These are phyloP conservation scores for Sporothrix dimorphospora DNA, from an alignment of 2,329 filamentous ascomycete genomes.

Conservation along the genomic window DNA sequence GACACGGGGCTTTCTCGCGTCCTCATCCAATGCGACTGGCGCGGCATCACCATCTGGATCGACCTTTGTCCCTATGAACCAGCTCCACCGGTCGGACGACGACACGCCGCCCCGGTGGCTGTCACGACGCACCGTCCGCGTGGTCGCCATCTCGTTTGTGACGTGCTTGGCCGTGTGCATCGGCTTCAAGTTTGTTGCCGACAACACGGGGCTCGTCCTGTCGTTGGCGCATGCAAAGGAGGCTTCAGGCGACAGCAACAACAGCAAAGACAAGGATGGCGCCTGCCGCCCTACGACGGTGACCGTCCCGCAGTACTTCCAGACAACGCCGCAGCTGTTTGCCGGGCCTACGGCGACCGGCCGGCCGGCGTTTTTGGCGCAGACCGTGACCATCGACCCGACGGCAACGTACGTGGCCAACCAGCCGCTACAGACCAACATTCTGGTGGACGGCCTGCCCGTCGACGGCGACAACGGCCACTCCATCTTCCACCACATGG, in stretches of 20 bases:
- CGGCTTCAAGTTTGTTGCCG: constrained; percentile 35
- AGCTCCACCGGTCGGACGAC: constrained; percentile 27
- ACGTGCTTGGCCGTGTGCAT: constrained; percentile 35
- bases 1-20: constrained; percentile 26
- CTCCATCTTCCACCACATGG: constrained; percentile 69
- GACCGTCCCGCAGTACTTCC: constrained; percentile 63
- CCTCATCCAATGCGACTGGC: background rate
- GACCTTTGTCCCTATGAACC: background rate
- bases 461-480: constrained; percentile 54
- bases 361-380: constrained; percentile 68
- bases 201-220: constrained; percentile 33
- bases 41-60: background rate
- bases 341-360: constrained; percentile 72
- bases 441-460: constrained; percentile 65
- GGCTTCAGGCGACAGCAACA: background rate
- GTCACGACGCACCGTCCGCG: constrained; percentile 30
- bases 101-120: constrained; percentile 26
- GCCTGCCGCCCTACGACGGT: constrained; percentile 34
- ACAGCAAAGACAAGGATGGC: background rate
- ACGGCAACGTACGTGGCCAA: constrained; percentile 68
- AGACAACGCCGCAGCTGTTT: constrained; percentile 63
- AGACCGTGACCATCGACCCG: constrained; percentile 70
- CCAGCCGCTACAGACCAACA: constrained; percentile 69
- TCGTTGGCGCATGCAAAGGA: constrained; percentile 10
- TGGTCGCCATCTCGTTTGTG: constrained; percentile 34